Base-by-base conservation (phyloP, 352 stramenopile genomes). In the Phytophthora palmivora region DNA sequence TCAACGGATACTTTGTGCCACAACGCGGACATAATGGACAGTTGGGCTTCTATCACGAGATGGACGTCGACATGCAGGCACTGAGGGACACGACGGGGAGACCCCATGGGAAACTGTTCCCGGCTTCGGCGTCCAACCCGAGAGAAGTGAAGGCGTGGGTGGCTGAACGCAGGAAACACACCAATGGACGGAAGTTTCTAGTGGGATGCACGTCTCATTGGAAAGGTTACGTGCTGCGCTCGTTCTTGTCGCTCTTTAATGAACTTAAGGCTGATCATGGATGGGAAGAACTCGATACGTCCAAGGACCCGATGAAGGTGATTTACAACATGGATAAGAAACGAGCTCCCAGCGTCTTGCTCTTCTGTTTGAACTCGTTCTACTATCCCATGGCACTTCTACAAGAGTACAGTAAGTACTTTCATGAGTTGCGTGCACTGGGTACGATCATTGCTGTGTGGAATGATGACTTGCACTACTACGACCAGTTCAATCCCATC, bases 331-430 rank as follows among this genome's bases (percentile, higher is more conserved):
- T 87, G 44, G 81, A 92, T 68, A 54, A 58, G 36, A 82, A 84
- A 26, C 75, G 74, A 45, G 83, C 81, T 6, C 84, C 84, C 15
- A 89, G 76, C 44, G 82, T 84, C 54, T 63, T 93, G 39, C 68
- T 93, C 42, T 93, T 93, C 52, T 93, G 84, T 16, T 56, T 93
- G n/a, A 90, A 84, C 58, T 92, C 78, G 58, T 88, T 85, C 59
- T 72, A 79, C 33, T 82, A 85, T 39, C 77, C 73, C 11, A 84
- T 91, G 72, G 72, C 83, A 59, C 56, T 89, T 47, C 69, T 93
- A 30, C 76, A 89, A 43, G 50, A 85, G 21, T 72, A 89, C 64
- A 82, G 64, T 41, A 61, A 64, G 16, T 90, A 91, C 56, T 93
- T 93, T 51, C 79, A 87, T 21, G 72, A 90, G 39, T 52, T 93